Percentiles rank a stretch among this genome's conserved stretches.
phyloP scores from a whole-genome alignment of 1,284 basidiomycete species.

The Amylostereum areolatum region DNA sequence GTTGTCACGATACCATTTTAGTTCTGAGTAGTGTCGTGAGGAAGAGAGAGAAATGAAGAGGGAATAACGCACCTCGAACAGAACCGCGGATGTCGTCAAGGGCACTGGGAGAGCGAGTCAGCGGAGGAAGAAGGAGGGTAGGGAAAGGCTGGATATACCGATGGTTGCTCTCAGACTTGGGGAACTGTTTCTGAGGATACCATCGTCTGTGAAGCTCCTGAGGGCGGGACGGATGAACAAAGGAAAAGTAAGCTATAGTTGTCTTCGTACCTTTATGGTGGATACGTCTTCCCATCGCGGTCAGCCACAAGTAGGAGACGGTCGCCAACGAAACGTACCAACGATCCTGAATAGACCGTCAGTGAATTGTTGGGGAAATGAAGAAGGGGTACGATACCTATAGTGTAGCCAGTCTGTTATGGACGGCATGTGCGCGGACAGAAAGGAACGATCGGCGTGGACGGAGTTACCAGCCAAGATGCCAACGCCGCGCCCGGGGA shows the following conservation, averaged over 20 bases:
- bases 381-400: conserved; percentile 37
- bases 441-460: conserved; percentile 70
- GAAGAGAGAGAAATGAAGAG: conserved; percentile 1
- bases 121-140: conserved; percentile 1
- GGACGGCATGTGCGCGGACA: conserved; percentile 72
- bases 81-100: conserved; percentile 73
- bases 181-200: conserved; percentile 38
- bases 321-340: conserved; percentile 33
- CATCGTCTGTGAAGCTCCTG: conserved; percentile 74
- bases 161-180: conserved; percentile 36
- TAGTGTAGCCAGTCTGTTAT: conserved; percentile 74
- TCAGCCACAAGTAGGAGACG: conserved; percentile 4
- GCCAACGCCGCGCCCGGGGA: conserved; percentile 53
- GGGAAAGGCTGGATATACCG: conserved; percentile 35
- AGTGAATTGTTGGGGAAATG: conserved; percentile 7
- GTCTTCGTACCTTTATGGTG: conserved; percentile 58
- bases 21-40: conserved; percentile 31
- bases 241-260: too few relatives aligned
- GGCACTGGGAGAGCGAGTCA: conserved; percentile 40
- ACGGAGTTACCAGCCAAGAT: conserved; percentile 80
- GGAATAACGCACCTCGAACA: conserved; percentile 49
- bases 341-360: conserved; percentile 40
- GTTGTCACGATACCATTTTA: conserved; percentile 56
- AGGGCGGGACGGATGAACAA: conserved; percentile 1
- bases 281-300: conserved; percentile 57